These are phyloP conservation scores for Pseudohyphozyma bogoriensis DNA, from an alignment of 768 basidiomycete species.

Conservation along the genomic window DNA sequence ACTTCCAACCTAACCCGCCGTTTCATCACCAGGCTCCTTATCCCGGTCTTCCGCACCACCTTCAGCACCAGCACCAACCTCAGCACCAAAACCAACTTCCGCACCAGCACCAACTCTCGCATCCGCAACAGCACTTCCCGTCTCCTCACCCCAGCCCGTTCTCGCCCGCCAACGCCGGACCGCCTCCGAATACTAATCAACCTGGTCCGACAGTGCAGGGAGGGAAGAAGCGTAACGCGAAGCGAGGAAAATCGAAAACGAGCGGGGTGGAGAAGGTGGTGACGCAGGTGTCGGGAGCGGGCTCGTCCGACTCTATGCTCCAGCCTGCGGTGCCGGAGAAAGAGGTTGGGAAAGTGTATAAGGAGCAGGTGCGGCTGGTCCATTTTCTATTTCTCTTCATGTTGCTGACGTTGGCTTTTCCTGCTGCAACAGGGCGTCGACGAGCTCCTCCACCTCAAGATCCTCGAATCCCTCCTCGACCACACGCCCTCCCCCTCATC, in stretches of 20 bases:
- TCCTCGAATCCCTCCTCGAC: constrained; percentile 72
- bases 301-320: too few relatives aligned
- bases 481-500: constrained; percentile 31
- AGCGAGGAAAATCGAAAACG: too few relatives aligned
- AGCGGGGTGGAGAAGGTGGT: too few relatives aligned
- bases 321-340: constrained; percentile 2
- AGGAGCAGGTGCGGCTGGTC: constrained; percentile 25
- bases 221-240: neutral
- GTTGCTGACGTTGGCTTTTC: constrained; percentile 6
- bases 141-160: neutral
- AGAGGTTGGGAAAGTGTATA: constrained; percentile 20
- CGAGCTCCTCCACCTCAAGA: constrained; percentile 83
- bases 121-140: neutral
- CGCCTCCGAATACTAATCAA: neutral
- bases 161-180: too few relatives aligned
- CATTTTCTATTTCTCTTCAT: neutral
- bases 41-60: neutral
- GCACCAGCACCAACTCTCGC: neutral
- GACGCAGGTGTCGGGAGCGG: too few relatives aligned
- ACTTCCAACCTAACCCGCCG: too few relatives aligned
- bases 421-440: constrained; percentile 72
- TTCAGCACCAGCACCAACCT: constrained; percentile 2
- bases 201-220: neutral
- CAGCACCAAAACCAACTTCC: neutral
- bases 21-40: neutral